phyloP scores from a whole-genome alignment of 768 basidiomycete genomes.

The Obba rivulosa region DNA sequence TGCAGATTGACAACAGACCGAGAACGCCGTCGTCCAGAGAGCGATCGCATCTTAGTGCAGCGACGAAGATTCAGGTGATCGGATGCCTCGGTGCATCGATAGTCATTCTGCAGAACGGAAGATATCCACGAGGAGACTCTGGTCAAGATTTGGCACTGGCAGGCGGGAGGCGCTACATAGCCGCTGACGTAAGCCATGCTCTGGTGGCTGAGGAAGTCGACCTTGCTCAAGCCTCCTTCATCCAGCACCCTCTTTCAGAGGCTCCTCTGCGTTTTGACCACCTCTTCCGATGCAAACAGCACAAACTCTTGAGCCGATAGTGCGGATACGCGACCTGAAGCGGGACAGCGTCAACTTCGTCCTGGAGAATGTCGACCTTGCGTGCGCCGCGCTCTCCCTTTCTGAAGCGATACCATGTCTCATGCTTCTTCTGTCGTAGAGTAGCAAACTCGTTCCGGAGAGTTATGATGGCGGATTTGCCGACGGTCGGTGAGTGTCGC shows the following conservation, averaged over 20 bases:
- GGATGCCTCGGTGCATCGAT: too few relatives aligned
- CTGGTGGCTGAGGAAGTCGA: not conserved
- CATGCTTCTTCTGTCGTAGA: constrained; percentile 32
- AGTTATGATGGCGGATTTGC: constrained; percentile 94
- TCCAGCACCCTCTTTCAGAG: not conserved
- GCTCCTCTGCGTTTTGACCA: too few relatives aligned
- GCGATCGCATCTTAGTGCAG: too few relatives aligned
- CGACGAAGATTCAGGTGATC: too few relatives aligned
- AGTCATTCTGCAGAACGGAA: too few relatives aligned
- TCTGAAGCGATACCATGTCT: not conserved
- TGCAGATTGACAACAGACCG: too few relatives aligned
- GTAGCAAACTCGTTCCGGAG: constrained; percentile 93
- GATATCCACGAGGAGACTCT: too few relatives aligned
- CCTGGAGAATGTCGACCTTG: constrained; percentile 92
- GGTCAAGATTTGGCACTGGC: too few relatives aligned
- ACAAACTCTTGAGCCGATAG: constrained; percentile 48
- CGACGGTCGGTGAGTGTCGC: constrained; percentile 76
- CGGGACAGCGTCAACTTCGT: constrained; percentile 88
- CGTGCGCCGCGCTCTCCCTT: constrained; percentile 46
- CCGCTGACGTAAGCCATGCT: too few relatives aligned
- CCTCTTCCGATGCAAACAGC: constrained; percentile 4
- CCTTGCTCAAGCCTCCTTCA: not conserved
- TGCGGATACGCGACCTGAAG: constrained; percentile 80
- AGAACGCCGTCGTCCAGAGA: too few relatives aligned
- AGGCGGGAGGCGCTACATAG: not conserved